These are phyloP conservation scores for Magnusiomyces suaveolens DNA, from an alignment of 1,139 yeast species.

Conservation along the genomic window DNA sequence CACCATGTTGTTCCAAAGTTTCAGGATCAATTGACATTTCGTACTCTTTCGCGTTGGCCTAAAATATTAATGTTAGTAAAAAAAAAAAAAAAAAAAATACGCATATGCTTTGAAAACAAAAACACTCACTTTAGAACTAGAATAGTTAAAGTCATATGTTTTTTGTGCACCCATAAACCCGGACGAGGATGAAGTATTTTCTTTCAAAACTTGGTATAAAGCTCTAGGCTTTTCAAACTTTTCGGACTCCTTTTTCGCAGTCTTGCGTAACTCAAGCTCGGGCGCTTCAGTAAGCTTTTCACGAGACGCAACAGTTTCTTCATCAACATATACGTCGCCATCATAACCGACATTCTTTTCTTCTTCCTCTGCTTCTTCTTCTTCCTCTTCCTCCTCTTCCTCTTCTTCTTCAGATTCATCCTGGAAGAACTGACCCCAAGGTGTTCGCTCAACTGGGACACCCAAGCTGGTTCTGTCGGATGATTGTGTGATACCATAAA, in stretches of 20 bases:
- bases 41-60: constrained; percentile 7
- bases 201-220: constrained; percentile 39
- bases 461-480: constrained; percentile 33
- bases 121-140: constrained; percentile 7
- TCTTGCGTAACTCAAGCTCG: constrained; percentile 14
- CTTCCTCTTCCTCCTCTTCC: constrained; percentile 29
- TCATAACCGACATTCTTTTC: constrained; percentile 21
- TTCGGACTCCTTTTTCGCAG: constrained; percentile 3
- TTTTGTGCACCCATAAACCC: constrained; percentile 22
- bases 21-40: constrained; percentile 11
- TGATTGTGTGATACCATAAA: constrained; percentile 24
- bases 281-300: constrained; percentile 14
- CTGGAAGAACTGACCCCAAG: constrained; percentile 30
- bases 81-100: not conserved
- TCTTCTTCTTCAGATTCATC: constrained; percentile 29
- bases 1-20: constrained; percentile 8
- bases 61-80: constrained; percentile 1
- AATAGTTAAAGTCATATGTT: constrained; percentile 20
- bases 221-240: constrained; percentile 17
- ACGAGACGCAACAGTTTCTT: constrained; percentile 21
- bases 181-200: constrained; percentile 22
- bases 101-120: too few relatives aligned
- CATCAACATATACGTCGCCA: constrained; percentile 24
- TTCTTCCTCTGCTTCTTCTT: constrained; percentile 22
- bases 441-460: constrained; percentile 31